Evolutionary conservation across 129 eudicot genomes (phyloP).

Genomic region (Flaveria linearis): DNA sequence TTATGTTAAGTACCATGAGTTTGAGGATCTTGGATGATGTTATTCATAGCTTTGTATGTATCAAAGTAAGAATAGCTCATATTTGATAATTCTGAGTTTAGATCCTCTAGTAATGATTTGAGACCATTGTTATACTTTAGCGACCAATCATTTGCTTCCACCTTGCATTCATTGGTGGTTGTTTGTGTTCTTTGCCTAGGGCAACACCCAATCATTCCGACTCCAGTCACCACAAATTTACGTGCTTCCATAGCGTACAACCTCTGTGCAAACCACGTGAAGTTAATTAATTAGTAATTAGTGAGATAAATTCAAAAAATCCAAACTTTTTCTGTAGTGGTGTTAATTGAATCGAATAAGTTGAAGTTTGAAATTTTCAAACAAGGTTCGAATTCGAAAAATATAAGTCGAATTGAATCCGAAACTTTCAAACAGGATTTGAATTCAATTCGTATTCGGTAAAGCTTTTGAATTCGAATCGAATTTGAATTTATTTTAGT

Average conservation of each 20-base stretch:
- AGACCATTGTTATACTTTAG: conserved; percentile 52
- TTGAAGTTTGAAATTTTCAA: no score
- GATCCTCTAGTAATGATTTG: conserved; percentile 23
- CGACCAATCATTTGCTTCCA: conserved; percentile 53
- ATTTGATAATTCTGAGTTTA: conserved; percentile 43
- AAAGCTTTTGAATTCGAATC: no score
- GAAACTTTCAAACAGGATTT: no score
- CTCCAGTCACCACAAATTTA: conserved; percentile 48
- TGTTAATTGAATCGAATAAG: no score
- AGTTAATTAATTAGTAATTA: neutral
- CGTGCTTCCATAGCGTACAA: conserved; percentile 60
- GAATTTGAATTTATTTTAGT: no score
- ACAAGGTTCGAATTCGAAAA: no score
- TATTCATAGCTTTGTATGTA: conserved; percentile 40
- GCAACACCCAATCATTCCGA: conserved; percentile 60
- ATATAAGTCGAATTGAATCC: no score
- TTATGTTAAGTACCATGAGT: conserved; percentile 43
- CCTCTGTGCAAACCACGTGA: conserved; percentile 28
- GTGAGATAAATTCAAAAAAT: neutral
- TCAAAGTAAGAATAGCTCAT: conserved; percentile 61
- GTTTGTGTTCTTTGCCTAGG: conserved; percentile 52
- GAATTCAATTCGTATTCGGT: no score
- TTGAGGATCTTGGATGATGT: conserved; percentile 55
- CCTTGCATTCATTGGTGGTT: conserved; percentile 44
- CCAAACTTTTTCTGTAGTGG: neutral